Evolutionary conservation across 345 rosid species (phyloP).

Genomic region (Cochlearia excelsa): DNA sequence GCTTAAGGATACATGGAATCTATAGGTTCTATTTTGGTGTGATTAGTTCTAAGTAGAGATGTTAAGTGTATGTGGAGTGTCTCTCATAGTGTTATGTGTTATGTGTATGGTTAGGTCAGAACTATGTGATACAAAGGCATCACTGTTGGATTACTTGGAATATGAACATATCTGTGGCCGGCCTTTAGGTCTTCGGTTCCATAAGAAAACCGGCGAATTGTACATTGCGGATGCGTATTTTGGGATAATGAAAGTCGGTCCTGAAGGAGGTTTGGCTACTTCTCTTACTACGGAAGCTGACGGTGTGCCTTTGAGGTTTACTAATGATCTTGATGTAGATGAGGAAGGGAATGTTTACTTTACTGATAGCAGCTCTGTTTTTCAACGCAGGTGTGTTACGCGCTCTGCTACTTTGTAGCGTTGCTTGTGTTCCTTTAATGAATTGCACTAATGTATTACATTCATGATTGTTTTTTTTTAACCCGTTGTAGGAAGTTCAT

Average conservation of each 20-base stretch:
- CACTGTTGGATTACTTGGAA: slow-evolving; percentile 53
- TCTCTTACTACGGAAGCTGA: slow-evolving; percentile 66
- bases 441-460: neutral
- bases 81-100: neutral
- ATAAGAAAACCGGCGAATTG: slow-evolving; percentile 72
- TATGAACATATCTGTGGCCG: slow-evolving; percentile 89
- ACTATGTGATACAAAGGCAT: slow-evolving; percentile 58
- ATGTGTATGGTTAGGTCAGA: slow-evolving; percentile 51
- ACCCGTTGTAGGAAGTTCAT: slow-evolving; percentile 62
- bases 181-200: slow-evolving; percentile 84
- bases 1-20: no score
- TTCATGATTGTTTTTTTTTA: neutral
- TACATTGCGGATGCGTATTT: slow-evolving; percentile 93
- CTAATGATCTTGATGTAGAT: slow-evolving; percentile 89
- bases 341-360: slow-evolving; percentile 83
- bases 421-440: neutral
- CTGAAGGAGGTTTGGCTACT: slow-evolving; percentile 83
- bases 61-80: neutral
- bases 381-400: slow-evolving; percentile 67
- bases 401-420: neutral
- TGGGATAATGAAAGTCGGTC: slow-evolving; percentile 87
- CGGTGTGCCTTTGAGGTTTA: slow-evolving; percentile 75
- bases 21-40: no score
- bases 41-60: no score
- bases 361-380: slow-evolving; percentile 79